Evolutionary conservation across 129 eudicot genomes (phyloP), one percentile per base, ranked within the genome.

Genomic region (Flaveria linearis): DNA sequence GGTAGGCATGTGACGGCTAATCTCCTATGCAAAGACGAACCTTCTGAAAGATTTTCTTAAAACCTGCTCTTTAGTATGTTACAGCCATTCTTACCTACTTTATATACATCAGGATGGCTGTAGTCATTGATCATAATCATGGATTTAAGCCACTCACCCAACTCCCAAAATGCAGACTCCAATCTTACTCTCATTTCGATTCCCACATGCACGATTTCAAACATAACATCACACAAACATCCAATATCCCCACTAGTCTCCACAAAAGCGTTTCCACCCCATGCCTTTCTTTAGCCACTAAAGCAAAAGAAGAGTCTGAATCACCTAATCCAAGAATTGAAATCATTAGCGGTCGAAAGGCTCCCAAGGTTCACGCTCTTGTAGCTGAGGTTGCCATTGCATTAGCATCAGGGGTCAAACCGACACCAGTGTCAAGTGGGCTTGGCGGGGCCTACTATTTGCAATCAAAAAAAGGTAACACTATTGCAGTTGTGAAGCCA

Each of bases 351-450:
- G 97, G 97, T 25, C 86, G 73, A 66, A 84, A 89, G 22, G 86
- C 85, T 22, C 93, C 96, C 15, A 83, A 76, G 72, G 94, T 82
- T 8, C 93, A 91, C 26, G 89, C 90, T 23, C 86, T 95, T 50
- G 96, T 89, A 7, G 94, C 87, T 10, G 99, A 95, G 80, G 97
- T 91, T 65, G 97, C 94, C 66, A 87, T 91, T 43, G 97, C 99
- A 26, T 70, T 91, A 85, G 96, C 97, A 52, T 85, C 90, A 16
- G 98, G 98, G 51, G 73, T 86, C 81, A 77, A 65, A 58, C 93
- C 91, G 2, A 90, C 84, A 66, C 97, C 93, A 0, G 83, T 87
- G 18, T 71, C 96, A 22, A 89, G 88, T 73, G 98, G 98, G 46
- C 93, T 91, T 8, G 96, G 98, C 2, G 98, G 98, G 9, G 96